phyloP scores from a whole-genome alignment of 2,329 filamentous ascomycete genomes.

The Coniochaeta sp. region DNA sequence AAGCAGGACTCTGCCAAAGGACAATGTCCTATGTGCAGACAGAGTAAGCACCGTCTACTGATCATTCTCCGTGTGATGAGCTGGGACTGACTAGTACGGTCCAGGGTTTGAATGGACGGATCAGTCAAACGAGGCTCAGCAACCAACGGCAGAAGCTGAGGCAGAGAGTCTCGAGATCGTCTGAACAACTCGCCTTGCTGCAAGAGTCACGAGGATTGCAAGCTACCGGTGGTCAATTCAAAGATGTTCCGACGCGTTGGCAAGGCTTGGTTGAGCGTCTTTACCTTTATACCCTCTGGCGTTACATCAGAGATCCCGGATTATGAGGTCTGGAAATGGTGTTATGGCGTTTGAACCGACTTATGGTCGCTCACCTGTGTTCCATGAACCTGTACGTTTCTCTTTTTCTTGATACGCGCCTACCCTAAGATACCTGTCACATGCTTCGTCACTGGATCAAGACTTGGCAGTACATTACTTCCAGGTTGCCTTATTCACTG shows the following conservation, averaged over 20 bases:
- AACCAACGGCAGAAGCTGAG: background rate
- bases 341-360: too few relatives aligned
- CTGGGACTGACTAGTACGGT: background rate
- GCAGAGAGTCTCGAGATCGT: background rate
- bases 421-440: too few relatives aligned
- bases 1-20: conserved; percentile 89
- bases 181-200: background rate
- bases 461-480: too few relatives aligned
- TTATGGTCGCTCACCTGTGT: too few relatives aligned
- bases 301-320: too few relatives aligned
- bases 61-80: background rate
- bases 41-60: conserved; percentile 50
- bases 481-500: too few relatives aligned
- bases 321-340: too few relatives aligned
- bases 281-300: background rate
- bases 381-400: background rate
- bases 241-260: too few relatives aligned
- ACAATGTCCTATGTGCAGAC: conserved; percentile 95
- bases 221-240: too few relatives aligned
- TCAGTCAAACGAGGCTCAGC: conserved; percentile 4
- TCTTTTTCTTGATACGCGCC: too few relatives aligned
- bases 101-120: conserved; percentile 25
- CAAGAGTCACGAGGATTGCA: too few relatives aligned
- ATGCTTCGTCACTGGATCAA: too few relatives aligned
- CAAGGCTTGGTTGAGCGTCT: background rate